These are phyloP conservation scores for Chlamydomonas schloesseri DNA, from an alignment of 139 green algal genomes.

Conservation along the genomic window DNA sequence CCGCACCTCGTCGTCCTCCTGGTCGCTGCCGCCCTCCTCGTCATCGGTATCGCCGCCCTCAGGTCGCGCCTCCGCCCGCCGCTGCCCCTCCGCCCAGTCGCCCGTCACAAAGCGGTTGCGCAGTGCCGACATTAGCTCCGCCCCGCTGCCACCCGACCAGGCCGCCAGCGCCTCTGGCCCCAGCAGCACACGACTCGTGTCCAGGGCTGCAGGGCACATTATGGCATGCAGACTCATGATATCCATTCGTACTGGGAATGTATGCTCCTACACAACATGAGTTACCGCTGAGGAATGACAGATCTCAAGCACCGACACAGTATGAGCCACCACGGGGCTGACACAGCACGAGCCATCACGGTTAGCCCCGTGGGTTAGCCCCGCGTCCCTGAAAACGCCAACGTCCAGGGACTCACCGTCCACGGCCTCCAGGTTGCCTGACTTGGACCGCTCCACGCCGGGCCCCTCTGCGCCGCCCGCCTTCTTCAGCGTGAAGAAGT, in stretches of 20 bases:
- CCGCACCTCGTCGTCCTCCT: constrained; percentile 46
- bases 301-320: too few relatives aligned
- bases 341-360: too few relatives aligned
- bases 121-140: constrained; percentile 28
- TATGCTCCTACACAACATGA: too few relatives aligned
- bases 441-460: background rate
- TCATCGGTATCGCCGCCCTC: constrained; percentile 12
- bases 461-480: constrained; percentile 33
- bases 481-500: constrained; percentile 44
- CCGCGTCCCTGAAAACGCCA: too few relatives aligned
- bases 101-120: constrained; percentile 81
- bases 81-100: constrained; percentile 87
- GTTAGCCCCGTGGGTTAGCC: too few relatives aligned
- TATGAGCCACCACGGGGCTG: too few relatives aligned
- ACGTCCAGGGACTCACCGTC: constrained; percentile 61
- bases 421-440: constrained; percentile 44
- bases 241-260: too few relatives aligned
- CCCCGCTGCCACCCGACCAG: constrained; percentile 4
- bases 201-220: too few relatives aligned
- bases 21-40: constrained; percentile 42
- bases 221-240: too few relatives aligned
- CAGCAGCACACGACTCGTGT: constrained; percentile 45
- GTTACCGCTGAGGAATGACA: too few relatives aligned
- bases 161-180: background rate
- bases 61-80: constrained; percentile 65